Percentiles rank a stretch among this genome's conserved stretches.
Conservation (phyloP, 1,139 yeast species). For the Suhomyces taliae region DNA sequence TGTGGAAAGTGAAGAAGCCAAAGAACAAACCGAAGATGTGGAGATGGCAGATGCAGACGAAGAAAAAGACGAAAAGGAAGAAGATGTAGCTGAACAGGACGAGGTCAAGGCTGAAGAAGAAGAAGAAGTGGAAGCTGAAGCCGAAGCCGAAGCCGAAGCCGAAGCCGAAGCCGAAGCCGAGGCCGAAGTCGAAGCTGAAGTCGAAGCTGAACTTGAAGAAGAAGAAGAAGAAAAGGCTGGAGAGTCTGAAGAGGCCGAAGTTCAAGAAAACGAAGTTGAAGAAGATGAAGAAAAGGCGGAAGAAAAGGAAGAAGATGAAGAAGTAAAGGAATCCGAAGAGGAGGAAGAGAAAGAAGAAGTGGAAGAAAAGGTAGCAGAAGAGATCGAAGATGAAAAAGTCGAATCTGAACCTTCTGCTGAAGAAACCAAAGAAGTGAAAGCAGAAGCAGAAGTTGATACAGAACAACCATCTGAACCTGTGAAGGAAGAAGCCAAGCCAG, state of each 20-base stretch:
- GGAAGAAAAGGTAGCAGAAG: constrained; percentile 1
- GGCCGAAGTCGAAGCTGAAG: neutral
- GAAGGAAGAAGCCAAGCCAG: neutral
- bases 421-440: neutral
- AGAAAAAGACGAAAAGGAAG: constrained; percentile 1
- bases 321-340: neutral
- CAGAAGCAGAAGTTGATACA: neutral
- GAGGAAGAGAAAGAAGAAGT: constrained; percentile 18
- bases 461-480: neutral
- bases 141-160: neutral
- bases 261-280: neutral
- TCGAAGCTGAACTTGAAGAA: neutral
- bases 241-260: neutral
- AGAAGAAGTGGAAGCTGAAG: constrained; percentile 18
- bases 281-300: constrained; percentile 1
- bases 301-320: neutral
- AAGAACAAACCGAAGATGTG: neutral
- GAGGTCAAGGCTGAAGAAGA: neutral
- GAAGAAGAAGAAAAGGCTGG: neutral
- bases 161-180: neutral
- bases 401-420: neutral
- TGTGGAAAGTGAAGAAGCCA: constrained; percentile 1
- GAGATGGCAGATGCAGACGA: constrained; percentile 1
- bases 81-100: constrained; percentile 1
- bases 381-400: neutral